Base-by-base conservation (phyloP, 345 rosid genomes). In the Populus nigra region DNA sequence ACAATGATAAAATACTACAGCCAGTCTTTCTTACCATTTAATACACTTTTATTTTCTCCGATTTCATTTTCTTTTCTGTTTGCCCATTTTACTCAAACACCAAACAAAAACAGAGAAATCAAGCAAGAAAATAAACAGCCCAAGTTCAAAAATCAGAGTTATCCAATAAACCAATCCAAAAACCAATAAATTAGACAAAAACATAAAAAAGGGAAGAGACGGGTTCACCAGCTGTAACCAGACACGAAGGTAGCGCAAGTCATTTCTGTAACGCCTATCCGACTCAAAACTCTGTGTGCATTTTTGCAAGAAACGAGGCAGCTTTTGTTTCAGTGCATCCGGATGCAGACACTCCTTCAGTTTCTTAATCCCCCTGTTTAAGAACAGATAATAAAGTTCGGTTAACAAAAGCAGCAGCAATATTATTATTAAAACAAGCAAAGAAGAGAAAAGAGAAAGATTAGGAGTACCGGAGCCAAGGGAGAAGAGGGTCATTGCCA, bases 241-340 rank as follows among this genome's bases (percentile, higher is more conserved):
- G 74, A 95, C 91, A 69, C 96, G 97, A 76, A 95, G 78, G 79
- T 92, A 95, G 3, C 99, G 97, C 38, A 85, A 81, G 83, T 93
- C 99, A 78, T 95, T 88, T 72, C 78, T 79, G 76, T 93, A 93
- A 77, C 92, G 91, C 16, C 90, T 86, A 79, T 95, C 97, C 35
- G 92, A 84, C 76, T 90, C 88, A 82, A 95, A 93, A 0, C 88
- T 79, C 85, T 86, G 90, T 12, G 91, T 81, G 73, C 99, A 93
- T 83, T 89, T 93, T 81, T 95, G 97, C 65, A 93, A 74, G 78
- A 95, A 95, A 61, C 99, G 86, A 55, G 99, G 99, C 69, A 95
- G 86, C 90, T 95, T 95, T 86, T 88, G 92, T 59, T 83, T 84
- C 79, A 92, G 77, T 33, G 83, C 49, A 81, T 80, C 83, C 77